Percentiles rank a stretch among this genome's conserved stretches.
These are phyloP conservation scores for Trametes elegans DNA, from an alignment of 768 basidiomycete genomes.

Conservation along the genomic window DNA sequence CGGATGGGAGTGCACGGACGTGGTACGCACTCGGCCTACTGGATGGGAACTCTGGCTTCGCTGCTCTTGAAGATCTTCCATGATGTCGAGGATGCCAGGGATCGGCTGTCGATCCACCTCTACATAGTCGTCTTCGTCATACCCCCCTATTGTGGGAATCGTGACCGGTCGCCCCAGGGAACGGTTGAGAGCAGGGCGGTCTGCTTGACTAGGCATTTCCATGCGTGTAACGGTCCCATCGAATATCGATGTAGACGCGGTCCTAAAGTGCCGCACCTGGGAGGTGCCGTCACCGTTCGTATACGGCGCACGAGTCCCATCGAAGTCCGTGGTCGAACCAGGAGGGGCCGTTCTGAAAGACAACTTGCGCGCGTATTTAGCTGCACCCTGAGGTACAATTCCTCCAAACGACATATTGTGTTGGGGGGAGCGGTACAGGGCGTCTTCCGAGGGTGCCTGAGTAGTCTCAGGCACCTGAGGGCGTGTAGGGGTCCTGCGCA, in stretches of 20 bases:
- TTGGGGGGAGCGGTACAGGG: constrained; percentile 12
- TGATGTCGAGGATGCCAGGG: constrained; percentile 5
- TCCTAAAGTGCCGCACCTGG: neutral
- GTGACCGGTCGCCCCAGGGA: neutral
- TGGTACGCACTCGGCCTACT: neutral
- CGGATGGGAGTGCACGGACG: neutral
- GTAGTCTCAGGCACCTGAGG: neutral
- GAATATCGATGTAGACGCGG: neutral
- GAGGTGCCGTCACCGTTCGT: neutral
- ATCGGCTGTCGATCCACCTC: neutral
- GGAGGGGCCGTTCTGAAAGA: constrained; percentile 4
- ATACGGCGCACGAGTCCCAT: neutral
- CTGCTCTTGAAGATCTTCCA: neutral
- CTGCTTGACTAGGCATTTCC: neutral
- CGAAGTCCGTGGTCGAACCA: neutral
- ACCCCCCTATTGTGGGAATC: neutral
- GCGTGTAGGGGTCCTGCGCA: constrained; percentile 23
- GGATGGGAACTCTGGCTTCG: neutral
- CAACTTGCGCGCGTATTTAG: neutral
- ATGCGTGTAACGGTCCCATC: neutral
- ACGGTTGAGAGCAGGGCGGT: neutral
- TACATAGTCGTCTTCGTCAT: neutral
- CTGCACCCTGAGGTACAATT: neutral
- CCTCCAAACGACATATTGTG: constrained; percentile 8
- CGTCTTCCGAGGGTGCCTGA: constrained; percentile 6